phyloP scores from a whole-genome alignment of 257 asterid species.

The Solanum clarkiae region DNA sequence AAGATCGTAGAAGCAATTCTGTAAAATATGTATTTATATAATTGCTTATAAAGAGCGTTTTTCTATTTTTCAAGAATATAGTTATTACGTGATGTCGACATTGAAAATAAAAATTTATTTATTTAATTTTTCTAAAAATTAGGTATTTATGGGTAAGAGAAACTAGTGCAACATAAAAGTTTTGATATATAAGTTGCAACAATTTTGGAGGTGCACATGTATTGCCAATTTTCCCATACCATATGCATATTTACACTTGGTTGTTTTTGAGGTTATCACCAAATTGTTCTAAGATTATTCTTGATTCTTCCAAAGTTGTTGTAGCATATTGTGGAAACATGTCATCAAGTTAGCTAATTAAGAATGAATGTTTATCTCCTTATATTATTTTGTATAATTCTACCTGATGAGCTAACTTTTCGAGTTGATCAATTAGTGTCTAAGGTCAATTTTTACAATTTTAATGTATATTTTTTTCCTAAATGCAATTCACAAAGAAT shows the following conservation, averaged over 20 bases:
- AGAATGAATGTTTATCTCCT: too few species aligned
- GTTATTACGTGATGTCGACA: neutral
- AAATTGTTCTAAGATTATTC: neutral
- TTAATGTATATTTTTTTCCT: neutral
- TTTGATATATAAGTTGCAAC: neutral
- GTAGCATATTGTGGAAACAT: neutral
- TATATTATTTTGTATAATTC: neutral
- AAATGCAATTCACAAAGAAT: neutral
- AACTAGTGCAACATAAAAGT: neutral
- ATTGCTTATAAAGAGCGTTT: neutral
- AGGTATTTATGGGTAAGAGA: neutral
- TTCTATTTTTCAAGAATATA: neutral
- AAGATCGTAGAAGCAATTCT: neutral
- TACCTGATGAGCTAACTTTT: neutral
- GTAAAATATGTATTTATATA: neutral
- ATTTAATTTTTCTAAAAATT: neutral
- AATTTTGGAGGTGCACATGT: neutral
- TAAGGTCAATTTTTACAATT: neutral
- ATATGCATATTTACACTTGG: neutral
- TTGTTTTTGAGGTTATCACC: neutral
- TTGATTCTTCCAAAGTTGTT: neutral
- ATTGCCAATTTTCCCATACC: neutral
- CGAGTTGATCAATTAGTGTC: neutral
- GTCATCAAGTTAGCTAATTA: neutral
- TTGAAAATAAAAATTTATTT: neutral